phyloP scores from a whole-genome alignment of 768 basidiomycete genomes.

The Pilatotrama ljubarskyi region DNA sequence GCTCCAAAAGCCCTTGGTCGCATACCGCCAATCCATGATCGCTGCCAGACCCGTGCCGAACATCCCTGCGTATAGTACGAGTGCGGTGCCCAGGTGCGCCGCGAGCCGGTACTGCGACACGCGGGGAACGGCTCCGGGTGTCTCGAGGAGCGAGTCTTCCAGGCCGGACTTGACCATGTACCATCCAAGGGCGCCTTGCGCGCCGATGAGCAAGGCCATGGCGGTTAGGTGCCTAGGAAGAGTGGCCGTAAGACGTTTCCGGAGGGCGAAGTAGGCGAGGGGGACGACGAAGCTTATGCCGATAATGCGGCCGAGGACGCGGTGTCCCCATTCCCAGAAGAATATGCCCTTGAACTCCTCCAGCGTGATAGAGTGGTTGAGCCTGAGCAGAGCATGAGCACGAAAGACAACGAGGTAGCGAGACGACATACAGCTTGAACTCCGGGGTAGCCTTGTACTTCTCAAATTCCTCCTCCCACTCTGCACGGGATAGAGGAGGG shows the following conservation, averaged over 20 bases:
- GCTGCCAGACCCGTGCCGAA: slow-evolving; percentile 74
- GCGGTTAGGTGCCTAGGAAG: slow-evolving; percentile 66
- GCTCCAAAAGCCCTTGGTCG: slow-evolving; percentile 56
- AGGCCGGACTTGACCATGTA: slow-evolving; percentile 99
- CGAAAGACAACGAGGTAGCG: not conserved
- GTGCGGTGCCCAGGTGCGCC: slow-evolving; percentile 89
- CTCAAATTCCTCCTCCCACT: slow-evolving; percentile 88
- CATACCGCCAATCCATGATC: slow-evolving; percentile 79
- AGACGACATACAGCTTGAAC: slow-evolving; percentile 78
- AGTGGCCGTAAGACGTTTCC: slow-evolving; percentile 64
- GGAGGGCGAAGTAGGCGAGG: slow-evolving; percentile 73
- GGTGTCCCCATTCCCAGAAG: slow-evolving; percentile 98
- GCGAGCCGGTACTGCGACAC: slow-evolving; percentile 97
- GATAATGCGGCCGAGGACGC: slow-evolving; percentile 86
- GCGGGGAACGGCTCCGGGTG: slow-evolving; percentile 83
- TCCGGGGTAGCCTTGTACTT: slow-evolving; percentile 96
- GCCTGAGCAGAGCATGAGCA: slow-evolving; percentile 42
- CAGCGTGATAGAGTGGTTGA: slow-evolving; percentile 86
- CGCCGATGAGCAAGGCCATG: slow-evolving; percentile 81
- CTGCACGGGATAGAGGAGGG: slow-evolving; percentile 72
- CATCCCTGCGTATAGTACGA: slow-evolving; percentile 94
- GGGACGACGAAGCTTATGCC: slow-evolving; percentile 84
- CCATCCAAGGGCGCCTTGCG: slow-evolving; percentile 94
- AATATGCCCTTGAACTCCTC: slow-evolving; percentile 96
- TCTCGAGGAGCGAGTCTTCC: slow-evolving; percentile 76